Evolutionary conservation across 768 basidiomycete genomes (phyloP), one percentile per base, ranked within the genome.

Genomic region (Crassisporium funariophilum): DNA sequence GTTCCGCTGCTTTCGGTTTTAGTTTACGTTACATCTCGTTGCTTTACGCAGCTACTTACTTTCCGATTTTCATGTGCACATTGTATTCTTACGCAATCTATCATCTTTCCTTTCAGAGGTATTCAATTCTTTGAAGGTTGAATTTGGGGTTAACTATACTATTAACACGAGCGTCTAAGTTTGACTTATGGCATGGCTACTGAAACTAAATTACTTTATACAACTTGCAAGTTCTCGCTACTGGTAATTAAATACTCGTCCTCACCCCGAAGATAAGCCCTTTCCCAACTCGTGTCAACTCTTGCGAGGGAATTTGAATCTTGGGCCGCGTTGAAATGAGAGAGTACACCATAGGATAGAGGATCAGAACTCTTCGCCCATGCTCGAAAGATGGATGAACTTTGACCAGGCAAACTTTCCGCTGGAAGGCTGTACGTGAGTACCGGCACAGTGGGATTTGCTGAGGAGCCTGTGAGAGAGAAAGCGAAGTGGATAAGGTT

Each of bases 401-500:
- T 50, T 31, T 25, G 34, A n/a, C 37, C 27, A 19, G 24, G 21
- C 15, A 27, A 4, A 6, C 16, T 22, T 40, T 17, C 8, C 0
- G 36, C 15, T 2, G 57, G 40, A 17, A 50, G 41, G 8, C 27
- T 40, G 33, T 61, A 63, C 11, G 56, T 44, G 21, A 61, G 54
- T 29, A 63, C 36, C 5, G 44, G 37, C 1, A 41, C 49, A 17
- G 46, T 46, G 5, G 42, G 31, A 27, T 40, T 36, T 15, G 39
- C 46, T 41, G 24, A 39, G 3, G 34, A 43, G 41, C 33, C 24
- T 27, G 50, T 36, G n/a, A 68, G 54, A 5, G 62, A 50, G 54
- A 64, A 67, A 9, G 67, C 65, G 47, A 73, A 62, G 46, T 70
- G 60, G 1, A 55, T 67, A 33, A 74, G 63, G 40, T 47, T 63